These are phyloP conservation scores for Penicillium canariense DNA, from an alignment of 495 filamentous ascomycete species.

Conservation along the genomic window DNA sequence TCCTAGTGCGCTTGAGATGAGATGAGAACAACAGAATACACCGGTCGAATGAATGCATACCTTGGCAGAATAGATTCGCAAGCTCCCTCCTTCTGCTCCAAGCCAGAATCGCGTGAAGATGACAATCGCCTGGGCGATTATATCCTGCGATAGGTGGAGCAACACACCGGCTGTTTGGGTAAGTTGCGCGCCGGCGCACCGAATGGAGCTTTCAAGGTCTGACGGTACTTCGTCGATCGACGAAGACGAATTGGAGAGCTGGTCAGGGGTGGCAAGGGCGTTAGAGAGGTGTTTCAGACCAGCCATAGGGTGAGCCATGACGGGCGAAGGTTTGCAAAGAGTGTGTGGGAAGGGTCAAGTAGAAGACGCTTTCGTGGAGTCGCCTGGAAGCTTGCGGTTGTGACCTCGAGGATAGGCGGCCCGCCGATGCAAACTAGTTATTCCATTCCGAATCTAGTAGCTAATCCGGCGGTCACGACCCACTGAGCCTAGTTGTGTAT, in stretches of 20 bases:
- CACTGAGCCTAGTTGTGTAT: no score
- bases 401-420: no score
- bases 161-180: slow-evolving; percentile 88
- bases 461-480: no score
- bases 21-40: background rate
- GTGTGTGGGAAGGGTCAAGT: slow-evolving; percentile 14
- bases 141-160: slow-evolving; percentile 80
- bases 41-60: slow-evolving; percentile 30
- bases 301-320: slow-evolving; percentile 27
- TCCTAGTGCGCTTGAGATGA: slow-evolving; percentile 48
- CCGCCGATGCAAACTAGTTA: no score
- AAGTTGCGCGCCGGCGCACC: slow-evolving; percentile 61
- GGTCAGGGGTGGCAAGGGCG: slow-evolving; percentile 77
- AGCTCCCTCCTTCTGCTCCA: slow-evolving; percentile 61
- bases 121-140: slow-evolving; percentile 87
- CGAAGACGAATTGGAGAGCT: slow-evolving; percentile 69
- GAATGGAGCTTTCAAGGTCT: slow-evolving; percentile 69
- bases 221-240: slow-evolving; percentile 67
- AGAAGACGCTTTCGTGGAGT: no score
- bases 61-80: slow-evolving; percentile 54
- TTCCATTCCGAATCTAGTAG: no score
- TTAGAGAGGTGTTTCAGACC: slow-evolving; percentile 67
- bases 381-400: no score
- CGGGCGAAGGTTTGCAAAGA: slow-evolving; percentile 9
- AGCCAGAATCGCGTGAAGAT: slow-evolving; percentile 86